Conservation (phyloP, 129 eudicot species). For the Flaveria sonorensis region DNA sequence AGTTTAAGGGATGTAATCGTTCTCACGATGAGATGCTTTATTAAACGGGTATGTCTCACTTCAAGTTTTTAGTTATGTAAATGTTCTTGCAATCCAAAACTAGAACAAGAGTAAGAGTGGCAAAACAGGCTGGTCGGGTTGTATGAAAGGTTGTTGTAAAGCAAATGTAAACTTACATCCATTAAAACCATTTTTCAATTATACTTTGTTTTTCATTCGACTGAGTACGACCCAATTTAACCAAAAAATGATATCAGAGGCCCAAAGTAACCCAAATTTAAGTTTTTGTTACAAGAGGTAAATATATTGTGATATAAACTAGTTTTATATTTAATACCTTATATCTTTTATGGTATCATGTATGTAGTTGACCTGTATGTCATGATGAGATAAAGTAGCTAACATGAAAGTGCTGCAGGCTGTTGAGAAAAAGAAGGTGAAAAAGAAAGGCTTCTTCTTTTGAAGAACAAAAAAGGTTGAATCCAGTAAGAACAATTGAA, state of each 20-base stretch:
- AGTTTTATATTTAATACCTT: too few relatives aligned
- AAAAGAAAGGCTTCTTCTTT: slow-evolving; percentile 61
- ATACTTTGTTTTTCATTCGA: too few relatives aligned
- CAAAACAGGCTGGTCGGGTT: neutral
- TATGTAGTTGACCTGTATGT: too few relatives aligned
- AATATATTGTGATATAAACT: too few relatives aligned
- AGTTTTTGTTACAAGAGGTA: too few relatives aligned
- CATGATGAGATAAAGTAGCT: neutral
- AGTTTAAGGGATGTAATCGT: slow-evolving; percentile 74
- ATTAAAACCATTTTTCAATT: too few relatives aligned
- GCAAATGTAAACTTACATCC: neutral
- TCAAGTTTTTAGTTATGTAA: neutral
- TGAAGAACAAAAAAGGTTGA: slow-evolving; percentile 10
- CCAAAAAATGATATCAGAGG: too few relatives aligned
- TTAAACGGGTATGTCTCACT: slow-evolving; percentile 48
- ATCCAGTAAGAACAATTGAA: neutral
- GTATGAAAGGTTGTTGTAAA: neutral
- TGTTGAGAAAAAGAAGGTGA: slow-evolving; percentile 66
- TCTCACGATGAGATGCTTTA: slow-evolving; percentile 61
- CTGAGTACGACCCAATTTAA: neutral
- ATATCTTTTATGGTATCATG: too few relatives aligned
- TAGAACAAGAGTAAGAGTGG: neutral
- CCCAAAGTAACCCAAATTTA: too few relatives aligned
- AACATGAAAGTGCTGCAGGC: slow-evolving; percentile 46
- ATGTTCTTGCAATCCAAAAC: slow-evolving; percentile 9